Evolutionary conservation across 2,329 filamentous ascomycete species (phyloP).

Genomic region (Aureobasidium sp.): DNA sequence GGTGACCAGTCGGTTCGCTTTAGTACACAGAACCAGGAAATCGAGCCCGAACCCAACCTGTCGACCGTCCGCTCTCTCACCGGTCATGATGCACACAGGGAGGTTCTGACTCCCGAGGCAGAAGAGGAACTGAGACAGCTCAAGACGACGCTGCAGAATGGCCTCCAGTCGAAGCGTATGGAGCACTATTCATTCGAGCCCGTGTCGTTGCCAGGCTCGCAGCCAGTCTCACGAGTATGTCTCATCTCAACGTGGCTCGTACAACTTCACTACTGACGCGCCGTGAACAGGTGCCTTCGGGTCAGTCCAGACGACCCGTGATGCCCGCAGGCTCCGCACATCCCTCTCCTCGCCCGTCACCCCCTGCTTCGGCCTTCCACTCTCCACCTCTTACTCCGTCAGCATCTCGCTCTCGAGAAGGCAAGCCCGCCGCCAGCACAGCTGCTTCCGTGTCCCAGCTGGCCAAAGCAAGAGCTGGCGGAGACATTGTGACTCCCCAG

Average conservation of each 20-base stretch:
- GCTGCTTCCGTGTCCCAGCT: slow-evolving; percentile 13
- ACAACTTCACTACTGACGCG: slow-evolving; percentile 21
- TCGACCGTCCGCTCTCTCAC: slow-evolving; percentile 23
- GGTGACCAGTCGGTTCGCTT: slow-evolving; percentile 54
- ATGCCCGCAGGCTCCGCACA: slow-evolving; percentile 37
- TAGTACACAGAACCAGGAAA: slow-evolving; percentile 61
- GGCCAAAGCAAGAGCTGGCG: slow-evolving; percentile 31
- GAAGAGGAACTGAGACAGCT: slow-evolving; percentile 61
- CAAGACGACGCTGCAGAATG: slow-evolving; percentile 62
- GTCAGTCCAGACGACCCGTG: slow-evolving; percentile 27
- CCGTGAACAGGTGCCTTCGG: slow-evolving; percentile 38
- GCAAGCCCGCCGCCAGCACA: slow-evolving; percentile 25
- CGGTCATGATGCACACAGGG: slow-evolving; percentile 18
- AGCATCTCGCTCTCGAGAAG: slow-evolving; percentile 57
- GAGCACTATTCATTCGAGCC: slow-evolving; percentile 85
- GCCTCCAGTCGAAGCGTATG: slow-evolving; percentile 73
- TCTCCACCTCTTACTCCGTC: slow-evolving; percentile 86
- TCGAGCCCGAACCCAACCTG: slow-evolving; percentile 41
- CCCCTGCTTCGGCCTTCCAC: slow-evolving; percentile 62
- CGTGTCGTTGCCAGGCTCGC: slow-evolving; percentile 77
- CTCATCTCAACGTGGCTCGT: background rate
- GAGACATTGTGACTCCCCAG: slow-evolving; percentile 58
- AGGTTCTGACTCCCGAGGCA: slow-evolving; percentile 31
- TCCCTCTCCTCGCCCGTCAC: slow-evolving; percentile 59
- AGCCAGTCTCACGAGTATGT: slow-evolving; percentile 75